phyloP scores from a whole-genome alignment of 306 rosid species.

The Pachyrhizus erosus region DNA sequence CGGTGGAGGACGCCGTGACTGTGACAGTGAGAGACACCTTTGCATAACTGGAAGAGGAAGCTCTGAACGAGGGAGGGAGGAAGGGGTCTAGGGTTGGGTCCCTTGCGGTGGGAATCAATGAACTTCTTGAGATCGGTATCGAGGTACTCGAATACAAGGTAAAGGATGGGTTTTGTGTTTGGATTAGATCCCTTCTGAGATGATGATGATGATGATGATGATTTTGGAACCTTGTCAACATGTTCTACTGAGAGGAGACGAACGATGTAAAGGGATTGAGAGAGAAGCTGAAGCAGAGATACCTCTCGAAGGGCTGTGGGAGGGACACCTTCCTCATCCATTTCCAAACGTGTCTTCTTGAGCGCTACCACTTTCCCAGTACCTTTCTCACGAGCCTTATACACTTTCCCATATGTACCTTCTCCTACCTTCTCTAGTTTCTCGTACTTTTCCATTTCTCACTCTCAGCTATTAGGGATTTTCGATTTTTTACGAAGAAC shows the following conservation, averaged over 20 bases:
- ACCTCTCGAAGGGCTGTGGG: slow-evolving; percentile 94
- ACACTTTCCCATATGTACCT: slow-evolving; percentile 95
- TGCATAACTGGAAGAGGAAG: slow-evolving; percentile 89
- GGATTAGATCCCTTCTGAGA: neutral
- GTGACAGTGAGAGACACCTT: slow-evolving; percentile 96
- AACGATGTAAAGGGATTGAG: slow-evolving; percentile 89
- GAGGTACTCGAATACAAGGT: slow-evolving; percentile 87
- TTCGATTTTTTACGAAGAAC: no score
- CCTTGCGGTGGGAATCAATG: slow-evolving; percentile 88
- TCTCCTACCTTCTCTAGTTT: slow-evolving; percentile 97
- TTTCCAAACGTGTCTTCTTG: slow-evolving; percentile 86
- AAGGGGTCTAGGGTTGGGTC: slow-evolving; percentile 62
- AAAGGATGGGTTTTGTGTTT: slow-evolving; percentile 68
- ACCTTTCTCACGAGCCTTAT: slow-evolving; percentile 84
- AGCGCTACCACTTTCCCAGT: slow-evolving; percentile 85
- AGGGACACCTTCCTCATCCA: slow-evolving; percentile 99
- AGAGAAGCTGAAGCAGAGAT: slow-evolving; percentile 89
- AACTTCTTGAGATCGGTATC: slow-evolving; percentile 94
- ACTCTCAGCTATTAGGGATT: no score
- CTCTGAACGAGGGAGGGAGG: slow-evolving; percentile 64
- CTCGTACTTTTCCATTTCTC: slow-evolving; percentile 82
- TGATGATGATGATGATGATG: no score
- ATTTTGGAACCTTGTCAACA: slow-evolving; percentile 56
- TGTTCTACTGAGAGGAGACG: slow-evolving; percentile 88
- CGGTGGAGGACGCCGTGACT: slow-evolving; percentile 94